These are phyloP conservation scores for Alternaria rosae DNA, from an alignment of 2,329 filamentous ascomycete species.

Conservation along the genomic window DNA sequence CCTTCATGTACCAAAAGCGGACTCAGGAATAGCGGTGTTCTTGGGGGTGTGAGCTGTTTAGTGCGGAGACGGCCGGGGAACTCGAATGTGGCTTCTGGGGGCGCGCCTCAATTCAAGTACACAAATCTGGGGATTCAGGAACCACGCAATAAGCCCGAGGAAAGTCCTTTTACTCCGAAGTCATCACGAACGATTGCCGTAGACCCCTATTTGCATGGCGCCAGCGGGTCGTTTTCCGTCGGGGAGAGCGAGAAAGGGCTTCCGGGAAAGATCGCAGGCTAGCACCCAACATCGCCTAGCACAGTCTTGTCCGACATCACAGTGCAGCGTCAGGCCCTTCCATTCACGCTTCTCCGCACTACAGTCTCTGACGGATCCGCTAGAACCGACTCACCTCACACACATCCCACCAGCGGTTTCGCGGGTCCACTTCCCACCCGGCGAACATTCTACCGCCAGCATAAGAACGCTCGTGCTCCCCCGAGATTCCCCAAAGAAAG, in stretches of 20 bases:
- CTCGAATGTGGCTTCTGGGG: not conserved
- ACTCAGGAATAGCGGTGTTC: not conserved
- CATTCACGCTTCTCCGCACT: constrained; percentile 30
- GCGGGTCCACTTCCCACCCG: constrained; percentile 16
- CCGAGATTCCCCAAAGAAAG: constrained; percentile 19
- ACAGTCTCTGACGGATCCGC: constrained; percentile 20
- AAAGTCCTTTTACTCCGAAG: constrained; percentile 29
- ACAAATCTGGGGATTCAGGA: not conserved
- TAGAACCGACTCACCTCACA: constrained; percentile 14
- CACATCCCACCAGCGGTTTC: constrained; percentile 11
- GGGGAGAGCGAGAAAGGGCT: constrained; percentile 16
- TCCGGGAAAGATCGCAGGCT: constrained; percentile 16
- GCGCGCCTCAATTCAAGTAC: not conserved
- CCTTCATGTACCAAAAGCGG: not conserved
- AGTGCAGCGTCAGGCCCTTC: constrained; percentile 17
- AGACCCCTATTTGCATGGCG: not conserved
- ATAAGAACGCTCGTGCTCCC: constrained; percentile 34
- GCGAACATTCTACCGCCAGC: constrained; percentile 21
- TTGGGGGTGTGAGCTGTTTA: not conserved
- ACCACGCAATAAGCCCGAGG: constrained; percentile 18
- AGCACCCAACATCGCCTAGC: constrained; percentile 13
- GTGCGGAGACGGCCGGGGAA: not conserved
- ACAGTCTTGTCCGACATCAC: constrained; percentile 25
- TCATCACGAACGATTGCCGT: constrained; percentile 29
- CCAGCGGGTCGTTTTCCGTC: constrained; percentile 28